Evolutionary conservation across 495 filamentous ascomycete species (phyloP), one percentile per base, ranked within the genome.

Genomic region (Cryomyces minteri): DNA sequence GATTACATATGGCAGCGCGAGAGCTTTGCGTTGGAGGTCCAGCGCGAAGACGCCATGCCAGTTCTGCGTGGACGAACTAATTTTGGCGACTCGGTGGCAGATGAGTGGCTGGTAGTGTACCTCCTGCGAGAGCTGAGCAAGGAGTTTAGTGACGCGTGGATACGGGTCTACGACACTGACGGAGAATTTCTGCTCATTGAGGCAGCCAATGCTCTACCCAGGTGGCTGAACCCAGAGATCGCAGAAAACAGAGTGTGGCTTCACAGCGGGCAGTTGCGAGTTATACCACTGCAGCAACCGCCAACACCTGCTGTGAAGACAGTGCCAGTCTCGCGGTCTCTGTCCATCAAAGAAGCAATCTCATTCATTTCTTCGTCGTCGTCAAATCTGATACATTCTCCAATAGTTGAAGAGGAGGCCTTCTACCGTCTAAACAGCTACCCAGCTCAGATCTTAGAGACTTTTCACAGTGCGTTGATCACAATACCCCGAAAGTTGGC

Each of bases 1-100:
- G 82, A 82, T 42, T 95, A 94, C 55, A 94, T 96, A 47, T 98
- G 90, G 90, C 90, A 98, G 62, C 76, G 88, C 4, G 84, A 94
- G 18, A 59, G 62, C 4, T 88, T 96, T 48, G 62, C 62, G 5
- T 57, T 93, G 18, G 67, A 72, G 10, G 59, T 82, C 5, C 65
- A 64, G 28, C 75, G 75, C 46, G 68, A 76, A 50, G 69, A 79
- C 51, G 38, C 9, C 18, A 34, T n/a, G 12, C 32, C 11, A 46
- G 65, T 62, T 30, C 67, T 93, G 12, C 68, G 71, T 42, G 87
- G 87, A 7, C 64, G 67, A 39, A 90, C 84, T 5, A 80, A 86
- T 54, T 95, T 81, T 50, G 88, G 88, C 5, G 90, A 98, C 61
- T 86, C 84, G 4, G 77, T 95, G 6, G 90, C 94, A 54, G 90